phyloP scores from a whole-genome alignment of 2,329 filamentous ascomycete species.

The Dactylellina sp. region DNA sequence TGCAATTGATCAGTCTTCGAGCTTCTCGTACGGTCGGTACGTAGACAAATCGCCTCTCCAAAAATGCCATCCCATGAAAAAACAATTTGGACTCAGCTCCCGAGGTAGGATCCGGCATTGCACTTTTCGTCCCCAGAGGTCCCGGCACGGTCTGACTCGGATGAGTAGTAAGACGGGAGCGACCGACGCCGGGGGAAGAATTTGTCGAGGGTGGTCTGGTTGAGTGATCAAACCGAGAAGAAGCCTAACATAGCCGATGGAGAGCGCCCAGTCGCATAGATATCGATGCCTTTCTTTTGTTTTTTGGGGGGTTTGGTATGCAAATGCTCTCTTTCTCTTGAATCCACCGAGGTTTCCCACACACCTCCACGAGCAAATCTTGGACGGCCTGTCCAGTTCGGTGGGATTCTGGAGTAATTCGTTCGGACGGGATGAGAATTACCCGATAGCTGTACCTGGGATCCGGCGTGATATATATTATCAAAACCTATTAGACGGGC shows the following conservation, averaged over 20 bases:
- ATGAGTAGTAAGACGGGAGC: constrained; percentile 45
- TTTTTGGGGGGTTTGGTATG: neutral
- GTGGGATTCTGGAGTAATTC: constrained; percentile 51
- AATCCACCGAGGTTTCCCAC: too few species aligned
- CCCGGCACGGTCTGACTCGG: constrained; percentile 49
- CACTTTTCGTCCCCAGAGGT: constrained; percentile 1
- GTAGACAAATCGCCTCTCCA: constrained; percentile 9
- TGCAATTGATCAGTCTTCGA: too few species aligned
- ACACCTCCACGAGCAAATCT: constrained; percentile 4
- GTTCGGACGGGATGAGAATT: constrained; percentile 55
- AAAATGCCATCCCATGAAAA: constrained; percentile 8
- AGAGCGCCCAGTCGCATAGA: neutral
- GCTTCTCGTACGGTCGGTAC: constrained; percentile 12
- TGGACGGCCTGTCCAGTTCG: constrained; percentile 41
- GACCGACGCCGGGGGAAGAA: constrained; percentile 45
- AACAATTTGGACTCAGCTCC: constrained; percentile 32
- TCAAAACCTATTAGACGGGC: constrained; percentile 41
- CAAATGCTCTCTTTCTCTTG: too few species aligned
- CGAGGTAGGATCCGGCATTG: constrained; percentile 47
- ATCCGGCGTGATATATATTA: constrained; percentile 41
- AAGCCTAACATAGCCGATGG: constrained; percentile 43
- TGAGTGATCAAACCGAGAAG: constrained; percentile 21
- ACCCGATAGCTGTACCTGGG: constrained; percentile 37
- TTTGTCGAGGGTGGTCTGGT: constrained; percentile 7
- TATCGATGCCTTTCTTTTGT: neutral